phyloP scores from a whole-genome alignment of 2,329 filamentous ascomycete genomes.

The Fusarium piperis region DNA sequence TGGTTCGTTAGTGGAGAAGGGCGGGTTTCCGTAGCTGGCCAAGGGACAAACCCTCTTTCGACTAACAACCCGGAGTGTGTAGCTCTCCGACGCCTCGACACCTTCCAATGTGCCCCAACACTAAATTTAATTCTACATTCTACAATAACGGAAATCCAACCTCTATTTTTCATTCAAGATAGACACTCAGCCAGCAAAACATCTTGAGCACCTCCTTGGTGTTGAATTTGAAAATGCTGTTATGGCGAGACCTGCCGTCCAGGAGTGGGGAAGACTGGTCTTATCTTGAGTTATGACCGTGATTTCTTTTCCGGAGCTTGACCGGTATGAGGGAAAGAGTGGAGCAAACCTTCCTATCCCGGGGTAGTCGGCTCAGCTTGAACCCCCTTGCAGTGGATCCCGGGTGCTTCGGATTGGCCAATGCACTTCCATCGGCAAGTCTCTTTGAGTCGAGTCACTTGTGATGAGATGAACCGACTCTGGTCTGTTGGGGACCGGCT shows the following conservation, averaged over 20 bases:
- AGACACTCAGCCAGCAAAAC: not conserved
- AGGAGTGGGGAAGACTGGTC: not conserved
- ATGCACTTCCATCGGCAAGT: not conserved
- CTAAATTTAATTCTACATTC: not conserved
- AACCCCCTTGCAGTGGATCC: not conserved
- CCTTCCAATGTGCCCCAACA: not conserved
- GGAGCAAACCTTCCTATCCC: not conserved
- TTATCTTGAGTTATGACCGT: not conserved
- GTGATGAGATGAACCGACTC: not conserved
- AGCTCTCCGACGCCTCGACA: not conserved
- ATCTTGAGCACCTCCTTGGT: not conserved
- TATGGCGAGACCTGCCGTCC: not conserved
- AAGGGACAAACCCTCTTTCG: not conserved
- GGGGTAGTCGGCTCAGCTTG: not conserved
- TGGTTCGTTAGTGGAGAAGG: not conserved
- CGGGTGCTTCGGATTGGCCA: not conserved
- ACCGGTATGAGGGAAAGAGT: not conserved
- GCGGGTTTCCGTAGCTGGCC: constrained; percentile 4
- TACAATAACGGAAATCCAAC: not conserved
- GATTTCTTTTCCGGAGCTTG: not conserved
- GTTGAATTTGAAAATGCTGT: not conserved
- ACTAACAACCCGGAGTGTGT: not conserved
- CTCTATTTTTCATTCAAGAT: not conserved
- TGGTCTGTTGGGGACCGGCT: not conserved
- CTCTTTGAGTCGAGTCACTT: not conserved